Evolutionary conservation across 2,329 filamentous ascomycete species (phyloP).

Genomic region (Pseudocercospora eumusae): DNA sequence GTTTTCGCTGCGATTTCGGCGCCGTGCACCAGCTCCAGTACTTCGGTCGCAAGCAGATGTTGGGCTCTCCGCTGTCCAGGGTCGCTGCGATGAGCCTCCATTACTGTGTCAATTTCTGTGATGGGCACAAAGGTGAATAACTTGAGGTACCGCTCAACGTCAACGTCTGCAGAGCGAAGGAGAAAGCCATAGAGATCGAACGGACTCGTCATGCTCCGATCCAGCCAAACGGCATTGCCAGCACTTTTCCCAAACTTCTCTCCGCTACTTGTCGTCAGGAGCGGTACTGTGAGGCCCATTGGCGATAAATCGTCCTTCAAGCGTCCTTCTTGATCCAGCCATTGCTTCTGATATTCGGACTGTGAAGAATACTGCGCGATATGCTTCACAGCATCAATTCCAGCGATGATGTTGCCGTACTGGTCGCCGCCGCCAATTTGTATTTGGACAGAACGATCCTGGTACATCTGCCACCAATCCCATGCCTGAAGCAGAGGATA

Average conservation of each 20-base stretch:
- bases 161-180: constrained; percentile 74
- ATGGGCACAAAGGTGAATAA: constrained; percentile 87
- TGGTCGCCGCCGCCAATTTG: constrained; percentile 96
- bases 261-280: constrained; percentile 81
- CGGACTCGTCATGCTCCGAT: constrained; percentile 72
- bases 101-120: constrained; percentile 64
- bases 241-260: constrained; percentile 94
- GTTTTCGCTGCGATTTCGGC: constrained; percentile 63
- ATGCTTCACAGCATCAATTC: constrained; percentile 79
- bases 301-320: constrained; percentile 54
- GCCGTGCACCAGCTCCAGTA: constrained; percentile 79
- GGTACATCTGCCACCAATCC: constrained; percentile 93
- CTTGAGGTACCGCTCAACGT: constrained; percentile 79
- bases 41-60: constrained; percentile 78
- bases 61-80: constrained; percentile 76
- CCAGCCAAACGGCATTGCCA: constrained; percentile 92
- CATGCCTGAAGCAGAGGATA: constrained; percentile 94
- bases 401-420: constrained; percentile 91
- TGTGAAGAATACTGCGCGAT: constrained; percentile 56
- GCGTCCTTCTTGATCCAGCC: constrained; percentile 39
- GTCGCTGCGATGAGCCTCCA: constrained; percentile 67
- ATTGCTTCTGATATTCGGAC: constrained; percentile 15
- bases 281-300: constrained; percentile 84
- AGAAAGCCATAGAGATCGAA: constrained; percentile 94
- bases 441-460: constrained; percentile 67